Base-by-base conservation (phyloP, 2,329 filamentous ascomycete genomes). In the Pezicula neosporulosa region DNA sequence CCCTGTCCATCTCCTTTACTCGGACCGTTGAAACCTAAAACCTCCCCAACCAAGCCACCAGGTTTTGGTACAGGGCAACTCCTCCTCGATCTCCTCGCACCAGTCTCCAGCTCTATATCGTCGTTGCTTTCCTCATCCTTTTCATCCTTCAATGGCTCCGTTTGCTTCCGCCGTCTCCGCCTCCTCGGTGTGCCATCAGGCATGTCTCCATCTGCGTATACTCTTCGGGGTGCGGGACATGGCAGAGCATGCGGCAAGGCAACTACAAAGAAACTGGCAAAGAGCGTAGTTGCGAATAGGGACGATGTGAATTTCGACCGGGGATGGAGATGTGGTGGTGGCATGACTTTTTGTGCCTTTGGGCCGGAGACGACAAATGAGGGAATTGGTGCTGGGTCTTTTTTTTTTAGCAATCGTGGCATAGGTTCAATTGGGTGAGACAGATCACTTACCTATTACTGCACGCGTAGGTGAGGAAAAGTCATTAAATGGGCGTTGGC, bases 31-130 rank as follows among this genome's bases (percentile, higher is more conserved):
- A 66, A 62, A 15, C 64, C 61, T 21, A 45, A 71, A 60, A 93
- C 75, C 64, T 88, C 81, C 12, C 89, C 89, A 43, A 96, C 72
- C 33, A 91, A 72, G 3, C 91, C 92, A 30, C 83, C 78, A 0
- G 94, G 93, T 70, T 97, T 97, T 5, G 94, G 94, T 12, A 99
- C 85, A 0, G 94, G 94, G 66, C 94, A 99, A 67, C 95, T 90
- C 63, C 90, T 80, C 64, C 77, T 77, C 43, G 71, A 65, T 49
- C 73, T 75, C 59, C 61, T 55, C 69, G 72, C 69, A 57, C 66
- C 68, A 60, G 70, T 66, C 60, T 68, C 76, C 59, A 65, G 68
- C 60, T 69, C 42, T 12, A 19, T 21, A 18, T 54, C 55, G 18
- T 53, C 49, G 36, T 44, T 44, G 35, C 39, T 49, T 16, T 57